Base-by-base conservation (phyloP, 202 grass and related monocot species). In the Schoenoplectus triqueter region DNA sequence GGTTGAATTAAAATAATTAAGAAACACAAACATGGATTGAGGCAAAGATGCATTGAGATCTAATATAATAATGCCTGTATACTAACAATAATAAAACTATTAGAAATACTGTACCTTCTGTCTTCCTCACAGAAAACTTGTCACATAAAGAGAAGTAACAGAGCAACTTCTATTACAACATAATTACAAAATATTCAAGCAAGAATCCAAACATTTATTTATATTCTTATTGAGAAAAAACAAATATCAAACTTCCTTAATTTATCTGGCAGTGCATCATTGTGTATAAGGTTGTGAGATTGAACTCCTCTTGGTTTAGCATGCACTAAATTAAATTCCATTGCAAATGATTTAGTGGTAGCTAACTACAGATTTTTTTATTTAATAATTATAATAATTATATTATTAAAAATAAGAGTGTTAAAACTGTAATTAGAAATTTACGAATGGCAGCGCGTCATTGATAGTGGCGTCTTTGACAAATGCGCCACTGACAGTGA, bases 261-360 rank as follows among this genome's bases (percentile, higher is more conserved):
- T 21, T 74, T 74, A 74, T 74, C 17, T 74, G 47, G 70, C 8
- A 74, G 51, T 62, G 7, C n/a, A 51, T 17, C 46, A 45, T 69
- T 69, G 10, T 39, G 40, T 15, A 69, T 1, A 69, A 69, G 41
- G 0, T 69, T 69, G 41, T 45, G 67, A 69, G 67, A 69, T 69
- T 69, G 67, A 69, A 46, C 67, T 46, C 67, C 41, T 46, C 40
- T 69, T 46, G 67, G 67, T 46, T 69, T 41, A 6, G 67, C 11
- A 69, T 31, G 31, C 31, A 31, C 31, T 31, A 31, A 31, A 1
- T 31, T 31, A 31, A 31, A 31, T 31, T 31, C 31, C 31, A 31
- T 31, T 31, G 31, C 31, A 31, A 31, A 31, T 31, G 31, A 31
- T 31, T 31, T 31, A 31, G 31, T n/a, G n/a, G n/a, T 31, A 31